Conservation (phyloP, 176 grass and related monocot species). For the Hyparrhenia diplandra region DNA sequence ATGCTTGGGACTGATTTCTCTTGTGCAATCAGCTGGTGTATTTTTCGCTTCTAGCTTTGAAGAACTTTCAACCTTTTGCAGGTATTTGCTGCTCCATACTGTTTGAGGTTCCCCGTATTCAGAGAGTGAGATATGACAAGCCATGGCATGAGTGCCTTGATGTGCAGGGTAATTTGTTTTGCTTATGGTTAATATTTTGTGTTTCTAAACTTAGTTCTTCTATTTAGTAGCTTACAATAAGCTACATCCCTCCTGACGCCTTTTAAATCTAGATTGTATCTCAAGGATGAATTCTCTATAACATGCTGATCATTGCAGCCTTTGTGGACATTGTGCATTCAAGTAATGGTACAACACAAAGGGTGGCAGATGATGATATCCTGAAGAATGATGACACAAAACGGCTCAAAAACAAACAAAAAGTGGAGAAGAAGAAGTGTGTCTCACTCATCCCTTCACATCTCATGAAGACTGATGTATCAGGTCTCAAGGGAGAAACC, state of each 20-base stretch:
- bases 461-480: conserved; percentile 83
- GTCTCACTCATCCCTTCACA: conserved; percentile 70
- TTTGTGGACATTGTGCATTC: conserved; percentile 85
- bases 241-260: background rate
- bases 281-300: conserved; percentile 23
- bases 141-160: conserved; percentile 96
- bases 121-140: conserved; percentile 85
- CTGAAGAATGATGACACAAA: conserved; percentile 47
- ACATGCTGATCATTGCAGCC: conserved; percentile 50
- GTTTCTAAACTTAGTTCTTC: background rate
- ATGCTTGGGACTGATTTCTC: conserved; percentile 8
- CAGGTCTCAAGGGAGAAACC: conserved; percentile 73
- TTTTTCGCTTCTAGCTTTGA: conserved; percentile 21
- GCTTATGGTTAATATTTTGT: conserved; percentile 4
- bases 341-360: conserved; percentile 73
- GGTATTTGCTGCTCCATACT: conserved; percentile 89
- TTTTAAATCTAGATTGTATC: conserved; percentile 31
- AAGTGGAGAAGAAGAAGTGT: conserved; percentile 56
- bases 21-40: conserved; percentile 20
- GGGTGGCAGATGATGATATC: conserved; percentile 35
- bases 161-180: conserved; percentile 74
- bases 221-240: conserved; percentile 7
- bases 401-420: conserved; percentile 46
- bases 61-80: conserved; percentile 37
- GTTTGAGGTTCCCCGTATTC: conserved; percentile 87